Base-by-base conservation (phyloP, 2,329 filamentous ascomycete species). In the Lojkania enalia region DNA sequence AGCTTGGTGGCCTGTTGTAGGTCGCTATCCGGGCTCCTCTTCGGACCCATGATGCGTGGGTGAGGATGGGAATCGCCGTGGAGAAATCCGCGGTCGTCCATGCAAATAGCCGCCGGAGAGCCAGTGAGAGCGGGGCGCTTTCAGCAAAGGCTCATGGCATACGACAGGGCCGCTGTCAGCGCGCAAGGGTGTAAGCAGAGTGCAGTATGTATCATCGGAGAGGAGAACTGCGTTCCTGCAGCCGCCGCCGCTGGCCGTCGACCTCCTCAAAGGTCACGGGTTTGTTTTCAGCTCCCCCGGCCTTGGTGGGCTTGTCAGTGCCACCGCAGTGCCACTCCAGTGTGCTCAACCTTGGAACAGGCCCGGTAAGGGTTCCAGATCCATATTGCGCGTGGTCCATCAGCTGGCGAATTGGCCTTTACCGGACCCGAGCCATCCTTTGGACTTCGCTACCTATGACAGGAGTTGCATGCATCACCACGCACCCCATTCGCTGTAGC, bases 1-100 rank as follows among this genome's bases (percentile, higher is more conserved):
- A 66, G 55, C 56, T 70, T 70, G 44, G 25, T 48, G 39, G 31
- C 35, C 31, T 49, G 46, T 30, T 42, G 16, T 15, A 46, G 23
- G 30, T 43, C 44, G 20, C 16, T 30, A 5, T 49, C 46, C 2
- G 37, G 31, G 27, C 33, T 18, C 38, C 48, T 42, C 32, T 47
- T 47, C 15, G 61, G 57, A 21, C 52, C 54, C 61, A 66, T 66
- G 46, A 40, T 55, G 54, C 19, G 30, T 30, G 39, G 25, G 29
- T 14, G 27, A 37, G 35, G 43, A 43, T 21, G 46, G 51, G 27
- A 53, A 41, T 46, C 48, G 51, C 48, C 51, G 53, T 56, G 51
- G 52, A 54, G 47, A 40, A 52, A 49, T 46, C 53, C 51, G 53
- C 23, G 32, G 48, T 46, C 47, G 31, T 48, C 42, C 47, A 50